phyloP scores from a whole-genome alignment of 1,139 yeast species.

The Blastobotrys persicus region DNA sequence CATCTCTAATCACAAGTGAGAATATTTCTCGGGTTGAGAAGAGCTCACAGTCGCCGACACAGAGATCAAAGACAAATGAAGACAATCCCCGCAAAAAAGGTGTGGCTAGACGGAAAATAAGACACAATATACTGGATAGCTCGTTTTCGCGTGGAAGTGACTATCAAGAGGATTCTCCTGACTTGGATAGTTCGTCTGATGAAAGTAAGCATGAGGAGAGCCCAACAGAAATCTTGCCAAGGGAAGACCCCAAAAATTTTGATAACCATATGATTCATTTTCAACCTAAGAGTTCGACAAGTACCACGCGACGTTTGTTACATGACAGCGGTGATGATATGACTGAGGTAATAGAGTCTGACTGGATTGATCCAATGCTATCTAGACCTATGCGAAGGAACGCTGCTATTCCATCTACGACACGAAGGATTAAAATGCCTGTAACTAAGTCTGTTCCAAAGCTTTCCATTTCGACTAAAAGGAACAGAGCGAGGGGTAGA shows the following conservation, averaged over 20 bases:
- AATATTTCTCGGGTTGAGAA: neutral
- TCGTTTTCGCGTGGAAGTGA: too few species aligned
- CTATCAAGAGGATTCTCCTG: too few species aligned
- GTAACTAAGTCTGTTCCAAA: neutral
- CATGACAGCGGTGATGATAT: too few species aligned
- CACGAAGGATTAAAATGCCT: neutral
- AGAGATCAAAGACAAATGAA: neutral
- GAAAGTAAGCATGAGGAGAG: too few species aligned
- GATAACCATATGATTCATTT: too few species aligned
- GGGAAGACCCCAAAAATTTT: too few species aligned
- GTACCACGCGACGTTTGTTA: too few species aligned
- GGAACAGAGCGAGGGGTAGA: neutral
- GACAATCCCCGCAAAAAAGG: neutral
- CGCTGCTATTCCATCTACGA: neutral
- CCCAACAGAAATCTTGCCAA: too few species aligned
- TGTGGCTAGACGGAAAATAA: slow-evolving; percentile 2
- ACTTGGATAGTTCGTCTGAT: too few species aligned
- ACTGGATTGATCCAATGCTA: slow-evolving; percentile 7
- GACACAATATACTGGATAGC: too few species aligned
- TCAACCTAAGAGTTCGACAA: too few species aligned
- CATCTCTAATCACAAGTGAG: neutral
- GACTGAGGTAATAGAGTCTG: slow-evolving; percentile 2
- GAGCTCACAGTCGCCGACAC: neutral
- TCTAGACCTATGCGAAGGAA: neutral
- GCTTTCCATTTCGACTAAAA: neutral